Evolutionary conservation across 768 basidiomycete species (phyloP).

Genomic region (Tricholoma sp.): DNA sequence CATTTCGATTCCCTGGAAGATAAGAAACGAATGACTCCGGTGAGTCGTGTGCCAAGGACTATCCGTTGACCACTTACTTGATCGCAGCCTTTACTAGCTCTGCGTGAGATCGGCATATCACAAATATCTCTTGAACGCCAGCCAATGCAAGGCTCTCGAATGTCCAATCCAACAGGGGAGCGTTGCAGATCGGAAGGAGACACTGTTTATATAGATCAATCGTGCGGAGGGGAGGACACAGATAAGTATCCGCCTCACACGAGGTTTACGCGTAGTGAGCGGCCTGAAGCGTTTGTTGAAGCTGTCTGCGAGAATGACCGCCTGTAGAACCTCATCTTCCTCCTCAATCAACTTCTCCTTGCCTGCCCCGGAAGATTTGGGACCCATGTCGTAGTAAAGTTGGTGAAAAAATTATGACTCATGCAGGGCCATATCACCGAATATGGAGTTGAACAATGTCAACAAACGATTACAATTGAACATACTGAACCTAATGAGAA

Average conservation of each 20-base stretch:
- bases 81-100: slow-evolving; percentile 82
- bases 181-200: slow-evolving; percentile 90
- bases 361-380: slow-evolving; percentile 46
- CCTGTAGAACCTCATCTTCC: slow-evolving; percentile 87
- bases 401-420: slow-evolving; percentile 20
- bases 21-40: slow-evolving; percentile 9
- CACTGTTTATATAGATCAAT: slow-evolving; percentile 46
- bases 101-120: slow-evolving; percentile 89
- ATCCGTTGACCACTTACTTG: slow-evolving; percentile 46
- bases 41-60: slow-evolving; percentile 9
- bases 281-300: slow-evolving; percentile 93
- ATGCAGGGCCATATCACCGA: slow-evolving; percentile 5
- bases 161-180: slow-evolving; percentile 92
- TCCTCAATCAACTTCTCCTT: slow-evolving; percentile 65
- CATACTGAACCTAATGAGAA: slow-evolving; percentile 33
- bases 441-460: slow-evolving; percentile 9
- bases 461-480: slow-evolving; percentile 54
- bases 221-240: slow-evolving; percentile 3
- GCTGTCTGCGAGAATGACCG: slow-evolving; percentile 93
- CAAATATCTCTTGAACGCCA: slow-evolving; percentile 93
- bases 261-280: slow-evolving; percentile 80
- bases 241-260: slow-evolving; percentile 45
- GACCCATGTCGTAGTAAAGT: slow-evolving; percentile 45
- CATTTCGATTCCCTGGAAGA: slow-evolving; percentile 69
- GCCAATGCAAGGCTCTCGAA: slow-evolving; percentile 93